Percentiles rank a stretch among this genome's conserved stretches.
phyloP scores from a whole-genome alignment of 139 green algal genomes.

The Volvox reticuliferus region DNA sequence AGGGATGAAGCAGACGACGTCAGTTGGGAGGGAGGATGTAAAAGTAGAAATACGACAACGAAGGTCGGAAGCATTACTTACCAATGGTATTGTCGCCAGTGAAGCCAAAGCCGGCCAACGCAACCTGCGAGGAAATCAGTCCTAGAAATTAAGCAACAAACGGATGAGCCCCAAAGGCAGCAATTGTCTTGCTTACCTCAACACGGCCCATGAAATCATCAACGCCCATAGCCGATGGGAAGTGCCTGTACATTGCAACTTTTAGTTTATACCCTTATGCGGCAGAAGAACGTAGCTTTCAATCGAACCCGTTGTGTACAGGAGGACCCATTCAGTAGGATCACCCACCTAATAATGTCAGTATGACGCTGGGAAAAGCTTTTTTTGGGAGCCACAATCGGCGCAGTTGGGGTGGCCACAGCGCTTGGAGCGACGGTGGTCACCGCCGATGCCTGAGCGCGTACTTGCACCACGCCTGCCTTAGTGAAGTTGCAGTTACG shows the following conservation, averaged over 20 bases:
- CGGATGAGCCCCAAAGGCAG: not conserved
- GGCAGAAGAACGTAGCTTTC: no score
- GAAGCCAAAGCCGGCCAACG: conserved; percentile 81
- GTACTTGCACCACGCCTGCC: not conserved
- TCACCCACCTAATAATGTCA: conserved; percentile 23
- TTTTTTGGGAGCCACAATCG: not conserved
- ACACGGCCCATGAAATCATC: conserved; percentile 86
- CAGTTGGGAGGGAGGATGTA: not conserved
- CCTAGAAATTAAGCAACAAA: not conserved
- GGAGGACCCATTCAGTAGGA: not conserved
- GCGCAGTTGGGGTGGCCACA: not conserved
- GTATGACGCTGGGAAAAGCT: conserved; percentile 18
- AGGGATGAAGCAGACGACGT: not conserved
- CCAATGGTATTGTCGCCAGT: conserved; percentile 86
- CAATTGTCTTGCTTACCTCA: conserved; percentile 70
- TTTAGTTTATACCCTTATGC: no score
- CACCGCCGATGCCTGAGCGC: conserved; percentile 11
- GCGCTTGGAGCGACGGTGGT: not conserved
- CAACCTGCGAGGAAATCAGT: conserved; percentile 66
- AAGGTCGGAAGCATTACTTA: conserved; percentile 29
- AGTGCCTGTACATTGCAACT: conserved; percentile 53
- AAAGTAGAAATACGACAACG: no score
- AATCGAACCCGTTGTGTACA: no score
- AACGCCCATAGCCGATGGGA: conserved; percentile 74
- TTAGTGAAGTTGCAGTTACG: not conserved